Evolutionary conservation across 371 early-diverging fungal genomes (phyloP).

Genomic region (Lichtheimia ramosa): DNA sequence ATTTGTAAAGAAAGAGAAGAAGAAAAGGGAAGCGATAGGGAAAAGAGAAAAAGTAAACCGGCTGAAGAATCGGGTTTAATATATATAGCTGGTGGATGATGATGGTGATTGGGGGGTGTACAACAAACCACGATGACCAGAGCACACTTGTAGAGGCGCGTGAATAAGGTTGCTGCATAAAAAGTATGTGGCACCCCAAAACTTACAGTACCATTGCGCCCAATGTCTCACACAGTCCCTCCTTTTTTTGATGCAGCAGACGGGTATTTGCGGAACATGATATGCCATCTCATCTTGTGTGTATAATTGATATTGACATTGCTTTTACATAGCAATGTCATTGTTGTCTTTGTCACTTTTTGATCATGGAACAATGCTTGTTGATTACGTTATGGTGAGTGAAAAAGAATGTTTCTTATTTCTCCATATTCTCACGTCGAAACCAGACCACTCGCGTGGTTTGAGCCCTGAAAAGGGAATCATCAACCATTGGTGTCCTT

Average conservation of each 20-base stretch:
- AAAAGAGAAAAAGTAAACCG: not conserved
- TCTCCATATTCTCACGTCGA: not conserved
- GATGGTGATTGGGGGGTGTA: too few species aligned
- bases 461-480: not conserved
- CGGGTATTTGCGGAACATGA: too few species aligned
- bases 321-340: too few species aligned
- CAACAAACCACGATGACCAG: too few species aligned
- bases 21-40: not conserved
- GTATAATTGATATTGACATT: not conserved
- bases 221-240: not conserved
- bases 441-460: not conserved
- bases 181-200: not conserved
- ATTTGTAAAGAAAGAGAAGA: conserved; percentile 8
- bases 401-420: not conserved
- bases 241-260: not conserved
- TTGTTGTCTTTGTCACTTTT: too few species aligned
- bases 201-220: conserved; percentile 3
- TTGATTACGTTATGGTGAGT: too few species aligned
- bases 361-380: too few species aligned
- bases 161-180: not conserved
- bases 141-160: not conserved
- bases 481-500: not conserved
- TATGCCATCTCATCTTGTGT: not conserved
- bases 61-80: too few species aligned
- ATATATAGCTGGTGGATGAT: too few species aligned